These are phyloP conservation scores for Fusarium verticillioides DNA, from an alignment of 2,329 filamentous ascomycete species.

Conservation along the genomic window DNA sequence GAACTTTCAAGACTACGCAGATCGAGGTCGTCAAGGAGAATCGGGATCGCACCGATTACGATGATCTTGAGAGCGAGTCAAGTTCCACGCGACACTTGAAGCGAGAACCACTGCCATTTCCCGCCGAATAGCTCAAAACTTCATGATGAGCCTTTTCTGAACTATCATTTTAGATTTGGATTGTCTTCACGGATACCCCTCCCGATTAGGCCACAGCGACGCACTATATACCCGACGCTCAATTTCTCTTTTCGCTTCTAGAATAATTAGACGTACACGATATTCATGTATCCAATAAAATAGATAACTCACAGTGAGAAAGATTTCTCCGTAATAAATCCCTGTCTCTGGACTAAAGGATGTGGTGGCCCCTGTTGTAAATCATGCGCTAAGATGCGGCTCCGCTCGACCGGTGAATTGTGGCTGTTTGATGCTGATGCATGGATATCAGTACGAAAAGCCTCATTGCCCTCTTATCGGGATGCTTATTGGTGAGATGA, in stretches of 20 bases:
- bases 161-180: neutral
- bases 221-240: neutral
- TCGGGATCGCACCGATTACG: slow-evolving; percentile 30
- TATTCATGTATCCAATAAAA: neutral
- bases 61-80: slow-evolving; percentile 42
- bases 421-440: slow-evolving; percentile 7
- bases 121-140: neutral
- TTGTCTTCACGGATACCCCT: slow-evolving; percentile 2
- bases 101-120: slow-evolving; percentile 31
- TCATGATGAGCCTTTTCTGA: neutral
- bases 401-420: slow-evolving; percentile 22
- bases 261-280: slow-evolving; percentile 4
- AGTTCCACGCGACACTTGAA: slow-evolving; percentile 42
- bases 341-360: neutral
- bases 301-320: neutral
- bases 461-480: neutral
- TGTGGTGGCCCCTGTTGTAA: neutral
- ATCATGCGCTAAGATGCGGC: slow-evolving; percentile 14
- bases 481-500: neutral
- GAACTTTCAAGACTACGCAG: slow-evolving; percentile 41
- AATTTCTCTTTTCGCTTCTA: neutral
- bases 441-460: neutral
- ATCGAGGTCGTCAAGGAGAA: slow-evolving; percentile 31
- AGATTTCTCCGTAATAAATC: neutral
- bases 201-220: neutral